Evolutionary conservation across 192 early-diverging fungal genomes (phyloP).

Genomic region (Dimargaris verticillata): DNA sequence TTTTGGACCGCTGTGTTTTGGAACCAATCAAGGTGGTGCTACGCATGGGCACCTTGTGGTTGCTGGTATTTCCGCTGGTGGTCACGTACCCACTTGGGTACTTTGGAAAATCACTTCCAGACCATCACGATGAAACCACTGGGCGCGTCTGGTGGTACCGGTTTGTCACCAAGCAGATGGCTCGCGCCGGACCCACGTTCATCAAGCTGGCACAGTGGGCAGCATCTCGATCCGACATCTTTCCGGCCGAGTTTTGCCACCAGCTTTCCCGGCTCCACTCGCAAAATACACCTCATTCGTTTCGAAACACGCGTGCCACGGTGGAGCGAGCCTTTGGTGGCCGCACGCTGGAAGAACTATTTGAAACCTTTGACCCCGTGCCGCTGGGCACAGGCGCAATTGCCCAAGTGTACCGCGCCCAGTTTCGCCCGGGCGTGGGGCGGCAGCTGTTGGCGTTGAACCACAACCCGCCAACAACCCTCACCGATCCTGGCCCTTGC

Average conservation of each 20-base stretch:
- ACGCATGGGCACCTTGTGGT: conserved; percentile 39
- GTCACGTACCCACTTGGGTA: conserved; percentile 37
- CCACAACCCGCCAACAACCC: conserved; percentile 12
- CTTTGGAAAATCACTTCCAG: conserved; percentile 29
- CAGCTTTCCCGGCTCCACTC: conserved; percentile 70
- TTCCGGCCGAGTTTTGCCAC: conserved; percentile 53
- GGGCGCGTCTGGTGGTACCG: conserved; percentile 75
- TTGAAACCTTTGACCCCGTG: conserved; percentile 52
- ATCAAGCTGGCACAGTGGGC: conserved; percentile 95
- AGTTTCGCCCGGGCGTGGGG: conserved; percentile 12
- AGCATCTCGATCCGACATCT: conserved; percentile 76
- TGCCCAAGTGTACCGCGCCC: conserved; percentile 56
- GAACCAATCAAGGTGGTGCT: conserved; percentile 34
- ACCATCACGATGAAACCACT: conserved; percentile 30
- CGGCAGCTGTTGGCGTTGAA: conserved; percentile 17
- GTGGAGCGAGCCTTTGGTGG: conserved; percentile 51
- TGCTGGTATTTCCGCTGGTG: conserved; percentile 56
- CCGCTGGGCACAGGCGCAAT: conserved; percentile 91
- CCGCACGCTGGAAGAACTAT: conserved; percentile 47
- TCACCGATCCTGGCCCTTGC: conserved; percentile 17
- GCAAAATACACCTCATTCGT: conserved; percentile 58
- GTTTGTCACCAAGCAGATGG: conserved; percentile 60
- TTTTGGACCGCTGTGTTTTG: conserved; percentile 15
- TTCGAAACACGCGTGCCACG: conserved; percentile 38
- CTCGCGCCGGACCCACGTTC: conserved; percentile 83